Conservation (phyloP, 805 yeast genomes). For the Candida nitratophila region DNA sequence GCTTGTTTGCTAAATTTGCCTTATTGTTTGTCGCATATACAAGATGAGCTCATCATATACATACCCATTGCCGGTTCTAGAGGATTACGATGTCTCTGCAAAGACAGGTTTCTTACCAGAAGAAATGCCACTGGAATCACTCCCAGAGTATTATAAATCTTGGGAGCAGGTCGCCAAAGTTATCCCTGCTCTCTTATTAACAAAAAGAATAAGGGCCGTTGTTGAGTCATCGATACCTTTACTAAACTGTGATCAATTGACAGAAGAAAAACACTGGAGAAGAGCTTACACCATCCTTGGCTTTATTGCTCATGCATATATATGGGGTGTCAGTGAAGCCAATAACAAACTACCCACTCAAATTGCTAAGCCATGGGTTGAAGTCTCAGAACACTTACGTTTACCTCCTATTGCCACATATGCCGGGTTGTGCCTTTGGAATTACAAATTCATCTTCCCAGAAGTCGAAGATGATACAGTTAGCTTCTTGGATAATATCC, state of each 20-base stretch:
- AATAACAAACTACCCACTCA: constrained; percentile 56
- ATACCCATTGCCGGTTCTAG: constrained; percentile 39
- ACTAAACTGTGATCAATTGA: constrained; percentile 41
- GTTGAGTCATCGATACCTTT: constrained; percentile 56
- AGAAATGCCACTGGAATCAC: constrained; percentile 48
- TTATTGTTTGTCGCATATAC: too few species aligned
- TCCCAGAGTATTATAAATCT: constrained; percentile 55
- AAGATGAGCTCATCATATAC: constrained; percentile 14
- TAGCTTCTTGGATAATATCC: constrained; percentile 53
- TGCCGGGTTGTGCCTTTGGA: constrained; percentile 86
- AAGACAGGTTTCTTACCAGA: constrained; percentile 76
- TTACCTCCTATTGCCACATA: constrained; percentile 86
- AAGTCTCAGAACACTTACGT: constrained; percentile 50
- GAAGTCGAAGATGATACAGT: constrained; percentile 4
- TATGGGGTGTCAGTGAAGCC: constrained; percentile 74
- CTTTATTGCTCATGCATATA: constrained; percentile 80
- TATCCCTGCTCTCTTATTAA: constrained; percentile 67
- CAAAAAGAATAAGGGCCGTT: constrained; percentile 51
- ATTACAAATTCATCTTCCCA: constrained; percentile 60
- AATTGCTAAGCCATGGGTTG: constrained; percentile 64
- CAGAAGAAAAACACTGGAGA: constrained; percentile 46
- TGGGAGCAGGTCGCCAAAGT: constrained; percentile 71
- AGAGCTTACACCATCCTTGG: constrained; percentile 78
- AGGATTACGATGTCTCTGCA: constrained; percentile 65
- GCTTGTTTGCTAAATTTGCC: too few species aligned